A percentile compares a stretch with the other conserved stretches of the same genome.
These are phyloP conservation scores for Xylaria sp. DNA, from an alignment of 2,329 filamentous ascomycete genomes.

Conservation along the genomic window DNA sequence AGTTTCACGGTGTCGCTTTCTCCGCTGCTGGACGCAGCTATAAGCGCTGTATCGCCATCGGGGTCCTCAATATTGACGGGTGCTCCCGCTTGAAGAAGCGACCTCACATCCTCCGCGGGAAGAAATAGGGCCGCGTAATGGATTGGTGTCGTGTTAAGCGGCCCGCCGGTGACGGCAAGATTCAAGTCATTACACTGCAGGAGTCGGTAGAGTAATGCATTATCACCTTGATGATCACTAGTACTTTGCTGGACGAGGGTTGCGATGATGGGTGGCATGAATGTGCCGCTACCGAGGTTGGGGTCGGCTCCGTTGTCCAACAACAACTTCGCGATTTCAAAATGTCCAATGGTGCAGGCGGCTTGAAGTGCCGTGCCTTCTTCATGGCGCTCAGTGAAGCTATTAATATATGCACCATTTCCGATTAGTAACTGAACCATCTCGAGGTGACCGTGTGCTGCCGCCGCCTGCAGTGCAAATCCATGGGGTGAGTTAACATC, in stretches of 20 bases:
- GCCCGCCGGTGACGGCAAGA: slow-evolving; percentile 7
- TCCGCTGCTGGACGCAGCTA: background rate
- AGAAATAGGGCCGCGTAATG: slow-evolving; percentile 1
- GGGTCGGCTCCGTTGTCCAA: slow-evolving; percentile 5
- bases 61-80: slow-evolving; percentile 2
- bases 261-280: slow-evolving; percentile 12
- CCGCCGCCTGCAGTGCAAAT: slow-evolving; percentile 9
- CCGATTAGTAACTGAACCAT: background rate
- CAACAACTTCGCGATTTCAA: background rate
- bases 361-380: slow-evolving; percentile 8
- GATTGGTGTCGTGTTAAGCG: background rate
- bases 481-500: background rate
- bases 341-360: slow-evolving; percentile 2
- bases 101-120: background rate
- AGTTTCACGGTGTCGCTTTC: background rate
- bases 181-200: too few relatives aligned
- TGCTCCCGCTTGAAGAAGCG: background rate
- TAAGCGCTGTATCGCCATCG: slow-evolving; percentile 9
- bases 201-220: too few relatives aligned
- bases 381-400: background rate
- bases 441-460: slow-evolving; percentile 2
- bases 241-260: background rate
- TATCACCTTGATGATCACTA: too few relatives aligned
- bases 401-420: background rate
- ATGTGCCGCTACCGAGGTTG: slow-evolving; percentile 6